Conservation (phyloP, 805 yeast species). For the Sugiyamaella valdiviana region DNA sequence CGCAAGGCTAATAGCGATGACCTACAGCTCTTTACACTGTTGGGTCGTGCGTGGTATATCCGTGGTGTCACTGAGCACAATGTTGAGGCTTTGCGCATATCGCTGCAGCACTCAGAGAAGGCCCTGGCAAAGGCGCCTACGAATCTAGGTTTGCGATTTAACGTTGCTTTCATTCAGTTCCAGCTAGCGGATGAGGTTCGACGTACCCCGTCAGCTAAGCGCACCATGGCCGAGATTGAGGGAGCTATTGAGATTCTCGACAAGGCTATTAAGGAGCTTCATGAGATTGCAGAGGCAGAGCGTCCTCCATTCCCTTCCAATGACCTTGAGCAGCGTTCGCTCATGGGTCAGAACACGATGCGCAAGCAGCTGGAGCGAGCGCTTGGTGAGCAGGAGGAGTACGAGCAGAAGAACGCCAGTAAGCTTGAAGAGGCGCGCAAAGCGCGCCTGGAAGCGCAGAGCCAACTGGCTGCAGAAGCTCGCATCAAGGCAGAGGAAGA, state of each 20-base stretch:
- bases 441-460: constrained; percentile 52
- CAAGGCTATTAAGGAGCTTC: constrained; percentile 54
- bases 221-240: constrained; percentile 58
- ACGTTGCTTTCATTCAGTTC: constrained; percentile 75
- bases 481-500: constrained; percentile 22
- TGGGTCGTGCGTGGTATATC: constrained; percentile 85
- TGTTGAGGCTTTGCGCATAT: constrained; percentile 49
- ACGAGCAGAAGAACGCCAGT: constrained; percentile 49
- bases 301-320: constrained; percentile 73
- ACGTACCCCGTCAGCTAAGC: constrained; percentile 50
- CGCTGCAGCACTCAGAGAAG: constrained; percentile 56
- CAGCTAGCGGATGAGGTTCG: constrained; percentile 80
- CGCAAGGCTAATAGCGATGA: constrained; percentile 58
- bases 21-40: constrained; percentile 57
- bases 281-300: constrained; percentile 49
- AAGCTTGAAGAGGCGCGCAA: constrained; percentile 71
- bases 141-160: constrained; percentile 54
- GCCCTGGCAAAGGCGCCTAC: constrained; percentile 43
- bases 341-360: constrained; percentile 72
- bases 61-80: constrained; percentile 68
- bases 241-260: constrained; percentile 50
- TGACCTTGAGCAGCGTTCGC: constrained; percentile 81
- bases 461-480: constrained; percentile 36
- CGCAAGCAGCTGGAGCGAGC: constrained; percentile 64
- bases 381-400: constrained; percentile 64